Conservation (phyloP, 495 filamentous ascomycete genomes). For the Aeminium ludgeri region DNA sequence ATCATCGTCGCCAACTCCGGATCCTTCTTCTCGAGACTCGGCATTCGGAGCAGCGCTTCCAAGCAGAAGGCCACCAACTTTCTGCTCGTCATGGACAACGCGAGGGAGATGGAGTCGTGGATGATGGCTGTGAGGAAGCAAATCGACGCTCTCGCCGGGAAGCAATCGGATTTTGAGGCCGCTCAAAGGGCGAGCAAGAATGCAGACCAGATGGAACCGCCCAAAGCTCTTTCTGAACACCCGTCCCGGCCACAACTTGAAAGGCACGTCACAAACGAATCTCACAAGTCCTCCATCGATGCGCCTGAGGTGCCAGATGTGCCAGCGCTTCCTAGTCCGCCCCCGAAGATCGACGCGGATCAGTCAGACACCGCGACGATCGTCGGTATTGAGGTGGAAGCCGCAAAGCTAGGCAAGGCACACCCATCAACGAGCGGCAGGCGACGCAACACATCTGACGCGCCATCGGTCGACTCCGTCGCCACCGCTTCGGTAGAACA, state of each 20-base stretch:
- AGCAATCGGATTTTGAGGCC: conserved; percentile 12
- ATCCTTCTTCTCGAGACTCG: conserved; percentile 54
- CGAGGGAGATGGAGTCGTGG: conserved; percentile 81
- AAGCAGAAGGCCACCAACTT: conserved; percentile 46
- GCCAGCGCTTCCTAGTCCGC: not conserved
- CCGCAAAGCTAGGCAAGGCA: conserved; percentile 4
- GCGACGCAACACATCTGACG: conserved; percentile 4
- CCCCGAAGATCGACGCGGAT: not conserved
- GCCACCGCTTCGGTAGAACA: conserved; percentile 15
- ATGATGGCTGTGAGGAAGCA: conserved; percentile 33
- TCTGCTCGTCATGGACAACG: conserved; percentile 62
- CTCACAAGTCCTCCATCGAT: conserved; percentile 4
- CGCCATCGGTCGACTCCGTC: conserved; percentile 14
- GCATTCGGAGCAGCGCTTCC: conserved; percentile 43
- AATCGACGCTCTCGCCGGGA: conserved; percentile 29
- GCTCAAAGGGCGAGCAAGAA: conserved; percentile 7
- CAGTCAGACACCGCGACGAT: conserved; percentile 7
- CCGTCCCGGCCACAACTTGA: not conserved
- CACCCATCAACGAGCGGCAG: not conserved
- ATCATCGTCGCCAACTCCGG: conserved; percentile 34
- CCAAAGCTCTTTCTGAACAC: not conserved
- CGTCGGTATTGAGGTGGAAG: conserved; percentile 12
- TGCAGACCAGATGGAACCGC: conserved; percentile 10
- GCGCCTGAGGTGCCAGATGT: not conserved
- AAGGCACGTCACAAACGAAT: conserved; percentile 1